Evolutionary conservation across 2,329 filamentous ascomycete species (phyloP), one percentile per base, ranked within the genome.

Genomic region (Gyromitra esculenta): DNA sequence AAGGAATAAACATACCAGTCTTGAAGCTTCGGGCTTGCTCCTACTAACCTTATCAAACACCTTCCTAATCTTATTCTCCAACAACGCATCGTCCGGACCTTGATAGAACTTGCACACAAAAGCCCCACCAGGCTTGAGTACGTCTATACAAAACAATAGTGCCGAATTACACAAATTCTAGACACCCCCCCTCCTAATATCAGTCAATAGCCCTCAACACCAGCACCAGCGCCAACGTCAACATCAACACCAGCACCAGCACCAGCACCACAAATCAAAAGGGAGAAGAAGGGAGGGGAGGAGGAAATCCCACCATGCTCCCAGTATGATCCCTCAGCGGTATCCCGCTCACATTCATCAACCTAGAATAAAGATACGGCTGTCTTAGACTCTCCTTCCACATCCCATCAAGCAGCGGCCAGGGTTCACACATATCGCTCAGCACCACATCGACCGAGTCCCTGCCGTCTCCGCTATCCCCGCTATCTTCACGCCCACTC

Each of bases 371-470:
- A 79, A 85, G 84, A 90, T 96, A 96, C 79, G 94, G 93, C 89
- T 96, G 92, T 95, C 91, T 97, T 89, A 97, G 88, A 87, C 91
- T 97, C 86, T 89, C 93, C 86, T 92, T 91, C 86, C 89, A 91
- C 86, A 92, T 94, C 91, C 91, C 82, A 87, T 92, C 86, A 92
- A 92, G 81, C 39, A 69, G 50, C 62, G 90, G 87, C 94, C 94
- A 97, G 91, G 96, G 94, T 88, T 88, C 95, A 89, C 91, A 99
- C 96, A 99, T 99, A 88, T 99, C 96, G 89, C 93, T 97, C 83
- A 99, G 86, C 83, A 99, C 93, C 82, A 99, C 89, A 85, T 98
- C 93, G 79, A 97, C 94, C 82, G 75, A 78, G 89, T 89, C 82
- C 88, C 87, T 78, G 45, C 87, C 83, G 43, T 83, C 80, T 65